Evolutionary conservation across 2,329 filamentous ascomycete genomes (phyloP).

Genomic region (Tolypocladium amazonense): DNA sequence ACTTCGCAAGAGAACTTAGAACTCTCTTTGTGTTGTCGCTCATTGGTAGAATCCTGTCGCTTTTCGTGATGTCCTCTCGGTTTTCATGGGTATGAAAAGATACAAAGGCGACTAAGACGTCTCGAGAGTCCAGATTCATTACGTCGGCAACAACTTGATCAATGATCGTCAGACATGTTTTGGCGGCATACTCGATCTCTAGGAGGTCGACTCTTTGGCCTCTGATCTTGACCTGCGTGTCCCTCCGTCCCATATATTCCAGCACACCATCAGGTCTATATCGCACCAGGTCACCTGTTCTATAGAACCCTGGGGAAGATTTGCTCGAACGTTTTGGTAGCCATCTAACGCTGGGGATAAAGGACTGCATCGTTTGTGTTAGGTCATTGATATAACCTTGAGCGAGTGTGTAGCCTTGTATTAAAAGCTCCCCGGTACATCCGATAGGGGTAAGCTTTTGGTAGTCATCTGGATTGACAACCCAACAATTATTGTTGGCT

Average conservation of each 20-base stretch:
- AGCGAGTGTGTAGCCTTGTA: slow-evolving; percentile 25
- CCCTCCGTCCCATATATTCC: slow-evolving; percentile 10
- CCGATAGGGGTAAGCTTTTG: slow-evolving; percentile 9
- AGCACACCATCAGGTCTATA: neutral
- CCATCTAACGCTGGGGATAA: neutral
- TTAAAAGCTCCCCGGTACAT: slow-evolving; percentile 10
- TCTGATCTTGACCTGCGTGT: slow-evolving; percentile 15
- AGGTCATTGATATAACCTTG: slow-evolving; percentile 34
- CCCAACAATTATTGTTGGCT: slow-evolving; percentile 7
- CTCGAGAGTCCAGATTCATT: neutral
- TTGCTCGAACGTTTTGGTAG: neutral
- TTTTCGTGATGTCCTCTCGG: neutral
- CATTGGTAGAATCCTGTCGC: neutral
- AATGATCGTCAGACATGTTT: neutral
- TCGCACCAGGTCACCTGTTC: slow-evolving; percentile 7
- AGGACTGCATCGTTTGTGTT: neutral
- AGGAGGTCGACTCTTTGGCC: slow-evolving; percentile 9
- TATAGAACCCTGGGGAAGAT: slow-evolving; percentile 7
- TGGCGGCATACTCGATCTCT: neutral
- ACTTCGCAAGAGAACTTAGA: neutral
- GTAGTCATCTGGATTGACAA: slow-evolving; percentile 8
- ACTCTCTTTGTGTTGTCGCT: neutral
- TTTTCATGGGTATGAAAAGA: neutral
- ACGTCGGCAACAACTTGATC: neutral
- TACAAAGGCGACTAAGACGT: neutral